Conservation (phyloP, 352 stramenopile species). For the Phytophthora pisi region DNA sequence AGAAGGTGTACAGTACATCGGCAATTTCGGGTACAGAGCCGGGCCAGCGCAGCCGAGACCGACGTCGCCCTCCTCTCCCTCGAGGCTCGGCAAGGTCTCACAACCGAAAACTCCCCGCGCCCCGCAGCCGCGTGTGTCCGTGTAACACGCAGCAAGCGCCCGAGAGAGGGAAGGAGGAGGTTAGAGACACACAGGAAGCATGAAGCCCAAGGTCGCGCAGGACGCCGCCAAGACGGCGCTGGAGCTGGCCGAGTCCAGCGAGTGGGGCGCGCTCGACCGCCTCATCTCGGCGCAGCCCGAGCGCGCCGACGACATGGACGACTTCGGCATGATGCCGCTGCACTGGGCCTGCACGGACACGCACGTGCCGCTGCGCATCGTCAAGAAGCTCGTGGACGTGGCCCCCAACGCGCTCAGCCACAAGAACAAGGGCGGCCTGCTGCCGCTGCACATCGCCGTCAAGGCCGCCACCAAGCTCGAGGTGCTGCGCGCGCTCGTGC, state of each 20-base stretch:
- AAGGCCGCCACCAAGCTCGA: slow-evolving; percentile 77
- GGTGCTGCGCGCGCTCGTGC: slow-evolving; percentile 63
- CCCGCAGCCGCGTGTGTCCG: slow-evolving; percentile 1
- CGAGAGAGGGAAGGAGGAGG: too few relatives aligned
- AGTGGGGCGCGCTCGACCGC: slow-evolving; percentile 70
- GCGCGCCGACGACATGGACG: slow-evolving; percentile 76
- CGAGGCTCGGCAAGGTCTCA: slow-evolving; percentile 30
- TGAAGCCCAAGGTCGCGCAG: slow-evolving; percentile 31
- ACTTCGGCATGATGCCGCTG: slow-evolving; percentile 88
- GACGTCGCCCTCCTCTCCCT: slow-evolving; percentile 15
- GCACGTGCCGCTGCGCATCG: slow-evolving; percentile 64
- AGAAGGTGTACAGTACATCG: background rate
- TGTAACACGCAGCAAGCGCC: too few relatives aligned
- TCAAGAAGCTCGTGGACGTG: slow-evolving; percentile 73
- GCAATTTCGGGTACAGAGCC: slow-evolving; percentile 24
- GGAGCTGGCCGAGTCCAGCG: slow-evolving; percentile 72
- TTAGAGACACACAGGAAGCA: background rate
- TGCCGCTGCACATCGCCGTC: slow-evolving; percentile 84
- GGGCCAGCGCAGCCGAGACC: slow-evolving; percentile 6
- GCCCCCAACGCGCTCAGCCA: slow-evolving; percentile 53
- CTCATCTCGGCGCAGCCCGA: slow-evolving; percentile 55
- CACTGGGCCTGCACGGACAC: slow-evolving; percentile 86
- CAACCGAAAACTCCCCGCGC: slow-evolving; percentile 30
- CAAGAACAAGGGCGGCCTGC: slow-evolving; percentile 79
- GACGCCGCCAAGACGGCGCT: slow-evolving; percentile 55